Percentiles rank a stretch among this genome's conserved stretches.
Conservation (phyloP, 2,329 filamentous ascomycete genomes). For the Botrytis pseudocinerea region DNA sequence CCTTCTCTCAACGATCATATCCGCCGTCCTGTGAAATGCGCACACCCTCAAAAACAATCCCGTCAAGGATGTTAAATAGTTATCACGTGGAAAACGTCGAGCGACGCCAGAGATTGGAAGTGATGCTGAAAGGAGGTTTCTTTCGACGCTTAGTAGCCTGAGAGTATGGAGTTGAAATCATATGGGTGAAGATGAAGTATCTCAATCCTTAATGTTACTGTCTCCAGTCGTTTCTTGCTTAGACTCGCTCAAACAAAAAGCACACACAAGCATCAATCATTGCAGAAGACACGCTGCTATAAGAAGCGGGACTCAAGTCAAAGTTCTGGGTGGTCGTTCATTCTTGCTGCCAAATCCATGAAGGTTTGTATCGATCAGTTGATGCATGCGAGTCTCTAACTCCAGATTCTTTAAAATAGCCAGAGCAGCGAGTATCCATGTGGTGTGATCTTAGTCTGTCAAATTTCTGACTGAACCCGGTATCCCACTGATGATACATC, state of each 20-base stretch:
- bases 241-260: not conserved
- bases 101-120: not conserved
- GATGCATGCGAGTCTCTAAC: too few relatives aligned
- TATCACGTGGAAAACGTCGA: not conserved
- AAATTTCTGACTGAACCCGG: too few relatives aligned
- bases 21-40: not conserved
- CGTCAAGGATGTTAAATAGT: not conserved
- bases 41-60: not conserved
- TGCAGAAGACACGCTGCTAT: too few relatives aligned
- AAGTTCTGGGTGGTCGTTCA: too few relatives aligned
- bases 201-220: not conserved
- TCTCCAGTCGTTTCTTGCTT: not conserved
- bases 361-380: too few relatives aligned
- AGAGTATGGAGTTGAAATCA: not conserved
- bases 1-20: not conserved
- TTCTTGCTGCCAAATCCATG: too few relatives aligned
- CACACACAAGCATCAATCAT: too few relatives aligned
- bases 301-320: too few relatives aligned
- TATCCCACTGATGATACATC: too few relatives aligned
- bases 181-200: not conserved
- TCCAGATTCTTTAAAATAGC: too few relatives aligned
- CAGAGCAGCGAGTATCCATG: too few relatives aligned
- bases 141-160: not conserved
- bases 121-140: not conserved
- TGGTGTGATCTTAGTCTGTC: too few relatives aligned